A percentile compares a stretch with the other conserved stretches of the same genome.
Evolutionary conservation across 2,329 filamentous ascomycete genomes (phyloP).

Genomic region (Hypoxylon sp.): DNA sequence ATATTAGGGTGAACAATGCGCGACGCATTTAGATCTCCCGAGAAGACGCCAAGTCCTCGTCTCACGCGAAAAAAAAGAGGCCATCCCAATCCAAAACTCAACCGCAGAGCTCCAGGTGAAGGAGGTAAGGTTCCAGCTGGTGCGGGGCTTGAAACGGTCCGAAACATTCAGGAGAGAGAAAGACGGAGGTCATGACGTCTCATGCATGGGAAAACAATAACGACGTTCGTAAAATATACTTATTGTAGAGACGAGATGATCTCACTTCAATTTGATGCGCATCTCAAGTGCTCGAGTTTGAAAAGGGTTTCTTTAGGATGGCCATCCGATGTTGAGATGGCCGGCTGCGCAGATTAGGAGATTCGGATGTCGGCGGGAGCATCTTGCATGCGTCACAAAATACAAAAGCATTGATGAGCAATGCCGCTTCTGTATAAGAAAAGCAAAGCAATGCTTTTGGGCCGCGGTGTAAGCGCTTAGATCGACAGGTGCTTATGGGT

Average conservation of each 20-base stretch:
- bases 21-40: neutral
- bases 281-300: constrained; percentile 17
- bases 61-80: neutral
- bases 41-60: neutral
- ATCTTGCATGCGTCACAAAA: constrained; percentile 40
- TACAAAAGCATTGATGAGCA: constrained; percentile 36
- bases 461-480: constrained; percentile 7
- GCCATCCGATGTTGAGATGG: constrained; percentile 29
- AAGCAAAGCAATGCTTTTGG: constrained; percentile 19
- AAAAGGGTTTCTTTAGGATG: constrained; percentile 14
- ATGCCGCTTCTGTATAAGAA: constrained; percentile 15
- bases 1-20: neutral
- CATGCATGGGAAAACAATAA: constrained; percentile 26
- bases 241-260: constrained; percentile 29
- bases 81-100: neutral
- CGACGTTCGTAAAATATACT: constrained; percentile 29
- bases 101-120: neutral
- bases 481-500: no score
- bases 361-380: constrained; percentile 45
- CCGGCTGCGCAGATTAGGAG: constrained; percentile 48
- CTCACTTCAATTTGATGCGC: constrained; percentile 24
- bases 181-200: constrained; percentile 38
- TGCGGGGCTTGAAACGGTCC: constrained; percentile 42
- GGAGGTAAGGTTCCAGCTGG: constrained; percentile 31
- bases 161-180: constrained; percentile 43